Conservation (phyloP, 1,284 basidiomycete species). For the Acaromyces ingoldii region DNA sequence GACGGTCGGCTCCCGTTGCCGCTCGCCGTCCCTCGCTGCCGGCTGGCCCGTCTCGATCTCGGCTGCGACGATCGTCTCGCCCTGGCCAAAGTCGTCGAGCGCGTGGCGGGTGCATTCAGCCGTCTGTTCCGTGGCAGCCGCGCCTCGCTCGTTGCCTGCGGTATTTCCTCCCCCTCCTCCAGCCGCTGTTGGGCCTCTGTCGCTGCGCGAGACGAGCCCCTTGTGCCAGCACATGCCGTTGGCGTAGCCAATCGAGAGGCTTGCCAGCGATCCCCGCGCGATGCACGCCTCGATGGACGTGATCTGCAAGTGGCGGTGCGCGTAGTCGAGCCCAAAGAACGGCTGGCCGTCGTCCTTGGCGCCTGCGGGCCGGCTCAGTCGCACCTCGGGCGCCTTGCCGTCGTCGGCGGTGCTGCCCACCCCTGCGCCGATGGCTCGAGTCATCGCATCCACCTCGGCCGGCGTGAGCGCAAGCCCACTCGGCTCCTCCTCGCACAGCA, state of each 20-base stretch:
- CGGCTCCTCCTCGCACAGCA: background rate
- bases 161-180: no score
- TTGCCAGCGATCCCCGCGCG: background rate
- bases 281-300: background rate
- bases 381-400: background rate
- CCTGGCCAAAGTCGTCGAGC: background rate
- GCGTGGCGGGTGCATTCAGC: background rate
- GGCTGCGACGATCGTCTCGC: background rate
- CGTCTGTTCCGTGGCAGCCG: no score
- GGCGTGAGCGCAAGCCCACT: background rate
- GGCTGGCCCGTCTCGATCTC: background rate
- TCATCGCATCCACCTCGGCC: background rate
- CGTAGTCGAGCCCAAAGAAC: constrained; percentile 3
- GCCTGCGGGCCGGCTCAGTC: constrained; percentile 2
- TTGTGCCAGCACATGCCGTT: constrained; percentile 1
- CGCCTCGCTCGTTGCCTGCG: no score
- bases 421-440: background rate
- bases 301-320: background rate
- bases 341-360: background rate
- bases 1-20: background rate
- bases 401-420: background rate
- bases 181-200: no score
- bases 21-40: no score
- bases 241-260: background rate
- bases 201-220: no score